A percentile compares a stretch with the other conserved stretches of the same genome.
Conservation (phyloP, 2,329 filamentous ascomycete species). For the Colletotrichum gigasporum region DNA sequence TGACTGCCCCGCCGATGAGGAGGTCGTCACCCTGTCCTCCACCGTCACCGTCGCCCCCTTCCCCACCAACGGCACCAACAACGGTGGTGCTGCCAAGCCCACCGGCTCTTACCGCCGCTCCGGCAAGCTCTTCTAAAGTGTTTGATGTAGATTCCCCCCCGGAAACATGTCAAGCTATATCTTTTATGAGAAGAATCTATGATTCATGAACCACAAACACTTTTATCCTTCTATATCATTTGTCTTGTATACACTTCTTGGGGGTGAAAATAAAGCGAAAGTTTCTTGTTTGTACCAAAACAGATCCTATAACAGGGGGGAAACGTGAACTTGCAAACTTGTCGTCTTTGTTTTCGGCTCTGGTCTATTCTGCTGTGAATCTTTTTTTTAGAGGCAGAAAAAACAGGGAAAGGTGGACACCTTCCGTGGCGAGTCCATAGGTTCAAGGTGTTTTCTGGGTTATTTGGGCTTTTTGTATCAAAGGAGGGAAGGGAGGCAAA, state of each 20-base stretch:
- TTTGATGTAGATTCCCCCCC: constrained; percentile 28
- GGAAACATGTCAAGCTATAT: constrained; percentile 30
- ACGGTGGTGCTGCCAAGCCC: constrained; percentile 43
- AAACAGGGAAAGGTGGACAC: not conserved
- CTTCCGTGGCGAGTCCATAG: not conserved
- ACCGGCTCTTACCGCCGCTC: constrained; percentile 45
- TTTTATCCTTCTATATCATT: constrained; percentile 10
- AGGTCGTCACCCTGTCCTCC: constrained; percentile 43
- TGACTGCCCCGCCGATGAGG: constrained; percentile 29
- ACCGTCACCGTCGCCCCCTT: constrained; percentile 41
- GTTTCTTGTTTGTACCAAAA: constrained; percentile 14
- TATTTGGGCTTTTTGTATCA: not conserved
- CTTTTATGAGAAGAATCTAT: constrained; percentile 32
- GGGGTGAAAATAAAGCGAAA: constrained; percentile 19
- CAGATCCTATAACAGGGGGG: not conserved
- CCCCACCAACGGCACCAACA: constrained; percentile 52
- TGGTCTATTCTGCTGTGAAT: not conserved
- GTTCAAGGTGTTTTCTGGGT: not conserved
- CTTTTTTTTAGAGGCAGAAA: not conserved
- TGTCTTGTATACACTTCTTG: constrained; percentile 24
- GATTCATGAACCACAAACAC: constrained; percentile 31
- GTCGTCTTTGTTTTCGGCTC: not conserved
- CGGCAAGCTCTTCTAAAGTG: constrained; percentile 31
- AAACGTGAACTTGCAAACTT: not conserved
- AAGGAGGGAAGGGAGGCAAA: too few species aligned